A percentile compares a stretch with the other conserved stretches of the same genome.
Conservation (phyloP, 192 early-diverging fungal species). For the Backusella liffmaniae region DNA sequence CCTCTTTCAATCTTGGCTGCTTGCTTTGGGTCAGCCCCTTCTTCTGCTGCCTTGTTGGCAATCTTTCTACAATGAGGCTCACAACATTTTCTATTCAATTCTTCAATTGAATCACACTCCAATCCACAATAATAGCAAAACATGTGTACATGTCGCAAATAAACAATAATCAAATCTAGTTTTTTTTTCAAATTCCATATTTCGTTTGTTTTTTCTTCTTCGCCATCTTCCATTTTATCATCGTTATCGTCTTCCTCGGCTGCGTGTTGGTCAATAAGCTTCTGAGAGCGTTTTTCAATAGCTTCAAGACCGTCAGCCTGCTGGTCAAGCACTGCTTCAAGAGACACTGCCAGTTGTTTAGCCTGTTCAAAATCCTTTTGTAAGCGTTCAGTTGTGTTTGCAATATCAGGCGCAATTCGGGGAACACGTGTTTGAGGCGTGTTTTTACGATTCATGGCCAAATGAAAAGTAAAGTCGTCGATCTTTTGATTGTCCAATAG, state of each 20-base stretch:
- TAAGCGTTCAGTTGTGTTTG: constrained; percentile 67
- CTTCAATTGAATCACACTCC: constrained; percentile 80
- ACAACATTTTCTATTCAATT: constrained; percentile 78
- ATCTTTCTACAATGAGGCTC: constrained; percentile 53
- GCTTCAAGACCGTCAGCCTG: constrained; percentile 17
- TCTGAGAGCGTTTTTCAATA: constrained; percentile 33
- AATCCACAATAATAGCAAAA: constrained; percentile 96
- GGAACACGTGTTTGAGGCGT: constrained; percentile 42
- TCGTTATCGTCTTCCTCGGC: neutral
- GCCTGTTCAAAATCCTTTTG: constrained; percentile 72
- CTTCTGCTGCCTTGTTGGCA: constrained; percentile 17
- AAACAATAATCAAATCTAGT: constrained; percentile 83
- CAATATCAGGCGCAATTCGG: constrained; percentile 68
- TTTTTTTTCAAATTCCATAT: constrained; percentile 31
- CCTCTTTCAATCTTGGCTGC: neutral
- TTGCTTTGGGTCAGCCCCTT: constrained; percentile 2
- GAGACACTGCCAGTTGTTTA: constrained; percentile 46
- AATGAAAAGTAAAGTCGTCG: constrained; percentile 53
- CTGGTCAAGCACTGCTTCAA: constrained; percentile 57
- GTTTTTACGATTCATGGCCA: constrained; percentile 51
- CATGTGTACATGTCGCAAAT: constrained; percentile 86
- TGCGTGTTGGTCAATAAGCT: constrained; percentile 11
- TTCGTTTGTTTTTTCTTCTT: constrained; percentile 2
- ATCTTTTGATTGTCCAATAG: constrained; percentile 56
- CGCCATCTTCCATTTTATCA: neutral